A percentile compares a stretch with the other conserved stretches of the same genome.
These are phyloP conservation scores for Xerophyta viscosa DNA, from an alignment of 106 monocot genomes.

Conservation along the genomic window DNA sequence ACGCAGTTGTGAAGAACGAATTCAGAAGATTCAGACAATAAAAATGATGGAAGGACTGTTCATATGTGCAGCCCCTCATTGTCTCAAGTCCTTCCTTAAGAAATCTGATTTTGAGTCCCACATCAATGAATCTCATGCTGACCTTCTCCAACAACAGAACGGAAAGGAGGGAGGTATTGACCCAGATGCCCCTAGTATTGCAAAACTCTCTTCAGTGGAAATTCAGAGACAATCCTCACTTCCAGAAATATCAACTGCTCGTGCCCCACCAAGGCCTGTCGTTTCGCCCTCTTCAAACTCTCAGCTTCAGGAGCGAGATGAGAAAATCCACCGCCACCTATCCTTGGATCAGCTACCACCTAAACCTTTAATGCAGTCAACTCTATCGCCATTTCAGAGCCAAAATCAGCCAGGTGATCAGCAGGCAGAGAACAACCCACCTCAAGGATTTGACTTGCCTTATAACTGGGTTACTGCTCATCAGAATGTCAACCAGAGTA, in stretches of 20 bases:
- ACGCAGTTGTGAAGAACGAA: slow-evolving; percentile 89
- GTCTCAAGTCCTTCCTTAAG: slow-evolving; percentile 86
- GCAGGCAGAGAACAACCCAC: slow-evolving; percentile 27
- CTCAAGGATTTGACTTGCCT: slow-evolving; percentile 30
- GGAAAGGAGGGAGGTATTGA: slow-evolving; percentile 46
- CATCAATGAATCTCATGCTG: slow-evolving; percentile 54
- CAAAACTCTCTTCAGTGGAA: slow-evolving; percentile 33
- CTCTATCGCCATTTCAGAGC: slow-evolving; percentile 25
- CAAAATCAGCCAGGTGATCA: slow-evolving; percentile 32
- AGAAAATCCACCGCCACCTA: slow-evolving; percentile 26
- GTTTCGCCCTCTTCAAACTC: slow-evolving; percentile 57
- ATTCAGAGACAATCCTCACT: slow-evolving; percentile 38
- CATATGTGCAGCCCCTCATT: slow-evolving; percentile 90
- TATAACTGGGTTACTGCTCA: slow-evolving; percentile 33
- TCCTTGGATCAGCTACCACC: slow-evolving; percentile 50
- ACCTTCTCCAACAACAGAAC: slow-evolving; percentile 43
- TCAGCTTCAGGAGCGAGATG: slow-evolving; percentile 57
- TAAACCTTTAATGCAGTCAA: slow-evolving; percentile 27
- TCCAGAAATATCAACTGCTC: slow-evolving; percentile 67
- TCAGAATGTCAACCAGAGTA: slow-evolving; percentile 21
- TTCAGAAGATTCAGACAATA: slow-evolving; percentile 91
- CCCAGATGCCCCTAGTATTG: slow-evolving; percentile 23
- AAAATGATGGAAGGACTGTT: slow-evolving; percentile 93
- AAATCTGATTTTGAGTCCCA: slow-evolving; percentile 63
- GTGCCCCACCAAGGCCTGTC: slow-evolving; percentile 39